Evolutionary conservation across 148 eudicot genomes (phyloP).

Genomic region (Fallopia convolvulus): DNA sequence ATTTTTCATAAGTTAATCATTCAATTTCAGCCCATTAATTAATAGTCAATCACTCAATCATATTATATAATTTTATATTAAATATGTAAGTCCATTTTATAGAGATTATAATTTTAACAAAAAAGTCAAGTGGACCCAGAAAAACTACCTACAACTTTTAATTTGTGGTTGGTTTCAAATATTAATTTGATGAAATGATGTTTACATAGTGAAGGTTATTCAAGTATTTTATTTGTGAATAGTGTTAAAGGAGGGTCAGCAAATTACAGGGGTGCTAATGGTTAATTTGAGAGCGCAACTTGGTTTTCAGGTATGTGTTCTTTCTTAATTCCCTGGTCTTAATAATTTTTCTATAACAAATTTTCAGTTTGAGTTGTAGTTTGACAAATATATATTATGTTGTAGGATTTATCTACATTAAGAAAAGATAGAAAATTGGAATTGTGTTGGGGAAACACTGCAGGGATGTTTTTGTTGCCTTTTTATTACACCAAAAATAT

Average conservation of each 20-base stretch:
- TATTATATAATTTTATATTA: too few species aligned
- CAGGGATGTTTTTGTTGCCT: slow-evolving; percentile 13
- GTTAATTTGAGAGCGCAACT: slow-evolving; percentile 13
- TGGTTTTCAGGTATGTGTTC: slow-evolving; percentile 13
- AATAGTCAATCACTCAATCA: too few species aligned
- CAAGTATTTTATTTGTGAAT: neutral
- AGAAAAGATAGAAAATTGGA: neutral
- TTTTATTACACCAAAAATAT: slow-evolving; percentile 2
- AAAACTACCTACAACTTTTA: too few species aligned
- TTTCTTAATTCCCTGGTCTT: neutral
- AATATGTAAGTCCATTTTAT: too few species aligned
- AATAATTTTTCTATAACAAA: neutral
- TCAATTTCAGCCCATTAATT: too few species aligned
- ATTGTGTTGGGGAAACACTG: slow-evolving; percentile 15
- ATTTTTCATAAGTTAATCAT: too few species aligned
- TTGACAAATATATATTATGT: too few species aligned
- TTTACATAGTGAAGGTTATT: neutral
- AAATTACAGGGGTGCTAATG: slow-evolving; percentile 16
- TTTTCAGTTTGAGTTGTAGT: too few species aligned
- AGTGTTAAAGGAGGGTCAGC: slow-evolving; percentile 18
- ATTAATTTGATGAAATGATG: neutral
- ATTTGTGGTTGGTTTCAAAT: too few species aligned
- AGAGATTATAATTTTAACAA: too few species aligned
- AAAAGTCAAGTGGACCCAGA: too few species aligned
- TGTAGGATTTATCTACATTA: neutral